Conservation (phyloP, 1,284 basidiomycete genomes). For the Cryptococcus sp. region DNA sequence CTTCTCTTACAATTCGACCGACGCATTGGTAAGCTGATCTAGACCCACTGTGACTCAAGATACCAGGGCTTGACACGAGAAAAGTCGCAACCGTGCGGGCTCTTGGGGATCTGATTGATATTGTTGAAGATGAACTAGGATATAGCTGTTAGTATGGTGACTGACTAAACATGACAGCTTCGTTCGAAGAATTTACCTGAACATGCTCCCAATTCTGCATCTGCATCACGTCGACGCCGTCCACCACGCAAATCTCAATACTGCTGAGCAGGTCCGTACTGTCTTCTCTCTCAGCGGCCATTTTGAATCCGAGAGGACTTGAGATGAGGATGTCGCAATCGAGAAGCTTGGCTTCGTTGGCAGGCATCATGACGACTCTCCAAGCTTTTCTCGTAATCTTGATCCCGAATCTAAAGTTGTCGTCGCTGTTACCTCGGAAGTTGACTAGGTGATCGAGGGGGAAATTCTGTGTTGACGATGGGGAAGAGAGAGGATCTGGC, state of each 20-base stretch:
- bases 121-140: constrained; percentile 77
- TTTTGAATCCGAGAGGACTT: constrained; percentile 85
- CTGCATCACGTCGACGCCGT: constrained; percentile 87
- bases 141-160: constrained; percentile 1
- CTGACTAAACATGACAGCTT: not conserved
- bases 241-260: constrained; percentile 89
- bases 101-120: constrained; percentile 85
- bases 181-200: constrained; percentile 60
- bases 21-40: not conserved
- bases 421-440: constrained; percentile 96
- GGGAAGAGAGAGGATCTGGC: constrained; percentile 70
- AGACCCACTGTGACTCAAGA: constrained; percentile 80
- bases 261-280: constrained; percentile 87
- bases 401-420: constrained; percentile 88
- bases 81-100: constrained; percentile 92
- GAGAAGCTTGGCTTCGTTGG: constrained; percentile 51
- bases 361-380: constrained; percentile 71
- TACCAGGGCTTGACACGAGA: constrained; percentile 98
- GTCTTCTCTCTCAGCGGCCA: constrained; percentile 94
- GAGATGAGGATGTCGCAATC: constrained; percentile 89
- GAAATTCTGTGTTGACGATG: constrained; percentile 62
- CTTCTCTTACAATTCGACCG: not conserved
- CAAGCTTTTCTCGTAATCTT: constrained; percentile 89
- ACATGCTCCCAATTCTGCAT: constrained; percentile 99
- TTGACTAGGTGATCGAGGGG: constrained; percentile 88